A percentile compares a stretch with the other conserved stretches of the same genome.
These are phyloP conservation scores for Trichoderma semiorbis DNA, from an alignment of 2,329 filamentous ascomycete species.

Conservation along the genomic window DNA sequence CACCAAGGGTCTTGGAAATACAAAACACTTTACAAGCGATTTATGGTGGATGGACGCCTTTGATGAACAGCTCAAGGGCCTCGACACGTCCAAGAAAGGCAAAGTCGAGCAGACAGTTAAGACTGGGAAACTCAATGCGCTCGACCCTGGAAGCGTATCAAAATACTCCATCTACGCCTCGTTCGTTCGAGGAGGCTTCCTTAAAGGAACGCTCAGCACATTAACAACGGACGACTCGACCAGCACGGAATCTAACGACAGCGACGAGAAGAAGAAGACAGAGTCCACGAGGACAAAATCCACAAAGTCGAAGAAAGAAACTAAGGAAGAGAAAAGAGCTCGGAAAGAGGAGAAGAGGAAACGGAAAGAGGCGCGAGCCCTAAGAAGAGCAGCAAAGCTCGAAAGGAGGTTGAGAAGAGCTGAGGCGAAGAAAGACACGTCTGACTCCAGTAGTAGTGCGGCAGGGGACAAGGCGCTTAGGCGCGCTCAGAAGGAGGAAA, in stretches of 20 bases:
- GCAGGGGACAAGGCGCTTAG: constrained; percentile 47
- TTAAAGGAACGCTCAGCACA: constrained; percentile 64
- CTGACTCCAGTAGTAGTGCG: constrained; percentile 28
- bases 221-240: constrained; percentile 28
- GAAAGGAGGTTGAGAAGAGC: constrained; percentile 29
- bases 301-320: constrained; percentile 28
- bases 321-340: constrained; percentile 18
- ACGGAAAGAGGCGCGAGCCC: constrained; percentile 28
- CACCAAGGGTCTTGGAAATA: constrained; percentile 76
- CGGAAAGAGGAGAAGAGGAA: constrained; percentile 27
- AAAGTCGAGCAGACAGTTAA: constrained; percentile 54
- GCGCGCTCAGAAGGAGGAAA: constrained; percentile 42
- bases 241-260: constrained; percentile 25
- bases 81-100: constrained; percentile 61
- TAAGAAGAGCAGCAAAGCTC: constrained; percentile 16
- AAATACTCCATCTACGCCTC: constrained; percentile 72
- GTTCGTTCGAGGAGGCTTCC: constrained; percentile 77
- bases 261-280: constrained; percentile 32
- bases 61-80: constrained; percentile 79
- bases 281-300: constrained; percentile 8
- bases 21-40: constrained; percentile 64
- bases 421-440: constrained; percentile 26
- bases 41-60: constrained; percentile 98
- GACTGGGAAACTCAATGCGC: constrained; percentile 52
- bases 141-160: constrained; percentile 49